Evolutionary conservation across 2,329 filamentous ascomycete genomes (phyloP).

Genomic region (Colletotrichum sidae): DNA sequence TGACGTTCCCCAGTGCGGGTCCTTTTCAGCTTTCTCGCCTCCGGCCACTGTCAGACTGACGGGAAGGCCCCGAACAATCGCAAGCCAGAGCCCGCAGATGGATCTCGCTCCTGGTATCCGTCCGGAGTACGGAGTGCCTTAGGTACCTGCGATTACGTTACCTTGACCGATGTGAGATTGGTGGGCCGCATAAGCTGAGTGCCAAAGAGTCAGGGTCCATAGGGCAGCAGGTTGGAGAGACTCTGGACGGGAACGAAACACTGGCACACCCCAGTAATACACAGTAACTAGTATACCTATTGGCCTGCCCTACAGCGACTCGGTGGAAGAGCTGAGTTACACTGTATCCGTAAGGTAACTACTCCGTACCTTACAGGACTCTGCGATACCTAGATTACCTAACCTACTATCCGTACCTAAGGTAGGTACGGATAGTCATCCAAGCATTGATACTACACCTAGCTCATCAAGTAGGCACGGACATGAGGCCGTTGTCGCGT

Average conservation of each 20-base stretch:
- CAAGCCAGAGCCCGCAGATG: slow-evolving; percentile 6
- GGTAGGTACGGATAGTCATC: not conserved
- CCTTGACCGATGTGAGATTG: no score
- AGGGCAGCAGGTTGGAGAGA: no score
- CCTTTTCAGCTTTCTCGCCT: slow-evolving; percentile 1
- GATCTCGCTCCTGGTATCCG: not conserved
- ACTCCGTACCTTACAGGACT: not conserved
- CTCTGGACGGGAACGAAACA: no score
- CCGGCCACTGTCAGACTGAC: slow-evolving; percentile 18
- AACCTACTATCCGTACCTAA: not conserved
- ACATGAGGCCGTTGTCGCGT: no score
- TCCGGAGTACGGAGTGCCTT: no score
- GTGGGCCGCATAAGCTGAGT: no score
- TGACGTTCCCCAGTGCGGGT: slow-evolving; percentile 27
- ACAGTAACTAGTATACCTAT: no score
- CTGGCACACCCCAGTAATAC: no score
- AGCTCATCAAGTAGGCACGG: not conserved
- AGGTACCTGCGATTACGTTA: no score
- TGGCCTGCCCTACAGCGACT: no score
- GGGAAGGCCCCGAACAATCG: not conserved
- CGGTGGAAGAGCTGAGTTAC: no score
- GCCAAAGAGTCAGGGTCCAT: no score
- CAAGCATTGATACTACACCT: not conserved
- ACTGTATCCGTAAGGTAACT: not conserved
- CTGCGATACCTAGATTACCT: not conserved